Conservation (phyloP, 164 flowering plant species). For the Annona squamosa region DNA sequence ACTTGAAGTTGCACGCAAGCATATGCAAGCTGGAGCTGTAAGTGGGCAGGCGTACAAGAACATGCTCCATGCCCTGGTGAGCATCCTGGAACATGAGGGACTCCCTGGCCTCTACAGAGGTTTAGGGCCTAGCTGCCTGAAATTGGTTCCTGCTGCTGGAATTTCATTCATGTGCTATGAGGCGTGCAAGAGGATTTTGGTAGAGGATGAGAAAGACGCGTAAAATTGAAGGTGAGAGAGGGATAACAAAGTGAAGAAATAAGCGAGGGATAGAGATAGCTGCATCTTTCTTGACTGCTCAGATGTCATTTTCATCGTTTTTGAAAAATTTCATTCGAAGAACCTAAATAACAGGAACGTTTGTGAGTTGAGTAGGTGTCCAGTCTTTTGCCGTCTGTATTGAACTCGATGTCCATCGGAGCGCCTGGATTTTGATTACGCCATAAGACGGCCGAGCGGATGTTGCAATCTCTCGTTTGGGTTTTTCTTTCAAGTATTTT, state of each 20-base stretch:
- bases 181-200: slow-evolving; percentile 68
- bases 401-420: neutral
- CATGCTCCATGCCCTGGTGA: slow-evolving; percentile 57
- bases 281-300: neutral
- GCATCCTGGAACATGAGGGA: slow-evolving; percentile 59
- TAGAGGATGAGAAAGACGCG: slow-evolving; percentile 46
- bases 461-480: neutral
- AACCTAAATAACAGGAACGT: too few species aligned
- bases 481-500: neutral
- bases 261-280: neutral
- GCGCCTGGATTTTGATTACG: neutral
- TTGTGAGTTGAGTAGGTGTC: too few species aligned
- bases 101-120: slow-evolving; percentile 60
- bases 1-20: slow-evolving; percentile 79
- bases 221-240: neutral
- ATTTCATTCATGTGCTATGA: slow-evolving; percentile 92
- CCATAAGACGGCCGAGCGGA: neutral
- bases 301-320: neutral
- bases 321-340: too few species aligned
- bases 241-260: neutral
- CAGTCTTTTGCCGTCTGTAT: neutral
- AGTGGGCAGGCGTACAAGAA: slow-evolving; percentile 55
- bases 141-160: slow-evolving; percentile 80
- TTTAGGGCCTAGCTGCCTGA: slow-evolving; percentile 75
- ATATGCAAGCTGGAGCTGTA: slow-evolving; percentile 78